These are phyloP conservation scores for Erythrobasidium hasegawianum DNA, from an alignment of 1,284 basidiomycete genomes.

Conservation along the genomic window DNA sequence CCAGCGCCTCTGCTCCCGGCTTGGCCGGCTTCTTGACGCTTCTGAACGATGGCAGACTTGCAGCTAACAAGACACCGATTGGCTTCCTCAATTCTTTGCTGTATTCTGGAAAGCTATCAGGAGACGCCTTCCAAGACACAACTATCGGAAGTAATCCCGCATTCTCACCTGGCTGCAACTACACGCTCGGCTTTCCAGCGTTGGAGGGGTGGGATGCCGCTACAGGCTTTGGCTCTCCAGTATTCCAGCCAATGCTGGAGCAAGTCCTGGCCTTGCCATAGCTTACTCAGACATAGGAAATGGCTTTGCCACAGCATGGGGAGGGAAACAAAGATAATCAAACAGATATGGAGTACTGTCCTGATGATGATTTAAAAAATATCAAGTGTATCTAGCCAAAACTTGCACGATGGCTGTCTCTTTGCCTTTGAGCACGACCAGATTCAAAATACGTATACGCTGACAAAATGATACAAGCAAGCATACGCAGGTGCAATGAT, in stretches of 20 bases:
- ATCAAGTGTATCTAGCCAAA: too few species aligned
- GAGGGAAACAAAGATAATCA: too few species aligned
- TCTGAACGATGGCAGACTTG: constrained; percentile 61
- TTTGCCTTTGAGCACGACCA: too few species aligned
- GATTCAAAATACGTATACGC: too few species aligned
- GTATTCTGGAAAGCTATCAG: constrained; percentile 52
- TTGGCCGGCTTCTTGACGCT: constrained; percentile 57
- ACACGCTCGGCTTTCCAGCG: constrained; percentile 53
- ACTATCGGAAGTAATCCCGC: constrained; percentile 58
- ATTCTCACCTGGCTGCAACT: constrained; percentile 46
- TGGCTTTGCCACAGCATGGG: too few species aligned
- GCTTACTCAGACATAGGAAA: too few species aligned
- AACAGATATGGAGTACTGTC: too few species aligned
- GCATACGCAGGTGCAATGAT: too few species aligned
- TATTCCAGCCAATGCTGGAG: constrained; percentile 23
- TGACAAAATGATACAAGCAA: too few species aligned
- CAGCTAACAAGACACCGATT: constrained; percentile 52
- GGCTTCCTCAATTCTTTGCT: constrained; percentile 63
- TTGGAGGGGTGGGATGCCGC: constrained; percentile 47
- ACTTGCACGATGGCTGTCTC: too few species aligned
- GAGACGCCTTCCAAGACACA: constrained; percentile 56
- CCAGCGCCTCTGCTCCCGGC: constrained; percentile 48
- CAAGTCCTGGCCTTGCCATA: constrained; percentile 23
- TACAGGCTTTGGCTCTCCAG: constrained; percentile 18
- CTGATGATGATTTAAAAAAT: too few species aligned